Evolutionary conservation across 192 early-diverging fungal species (phyloP).

Genomic region (Backusella psychrophila): DNA sequence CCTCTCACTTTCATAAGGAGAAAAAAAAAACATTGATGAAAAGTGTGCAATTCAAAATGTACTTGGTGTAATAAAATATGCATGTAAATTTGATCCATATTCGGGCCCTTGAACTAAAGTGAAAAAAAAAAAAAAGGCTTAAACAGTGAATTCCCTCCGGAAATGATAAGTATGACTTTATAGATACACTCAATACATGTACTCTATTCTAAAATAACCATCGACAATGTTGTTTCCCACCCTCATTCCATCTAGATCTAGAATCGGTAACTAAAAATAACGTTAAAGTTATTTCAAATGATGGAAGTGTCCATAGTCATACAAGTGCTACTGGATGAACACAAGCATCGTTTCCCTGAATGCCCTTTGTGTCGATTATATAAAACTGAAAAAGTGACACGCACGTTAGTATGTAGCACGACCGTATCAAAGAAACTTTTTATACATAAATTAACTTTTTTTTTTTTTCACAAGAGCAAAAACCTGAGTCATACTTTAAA

Average conservation of each 20-base stretch:
- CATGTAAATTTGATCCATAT: not conserved
- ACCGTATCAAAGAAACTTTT: not conserved
- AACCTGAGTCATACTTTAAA: not conserved
- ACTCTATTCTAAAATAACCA: not conserved
- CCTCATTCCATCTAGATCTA: not conserved
- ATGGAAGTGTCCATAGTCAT: not conserved
- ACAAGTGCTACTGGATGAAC: not conserved
- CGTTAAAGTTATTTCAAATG: not conserved
- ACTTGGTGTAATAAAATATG: not conserved
- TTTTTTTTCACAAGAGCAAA: not conserved
- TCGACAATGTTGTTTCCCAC: not conserved
- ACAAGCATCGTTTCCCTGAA: not conserved
- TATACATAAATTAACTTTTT: not conserved
- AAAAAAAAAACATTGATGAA: too few species aligned
- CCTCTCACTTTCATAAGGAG: not conserved
- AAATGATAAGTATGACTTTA: not conserved
- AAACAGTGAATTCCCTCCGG: not conserved
- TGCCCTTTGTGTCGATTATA: not conserved
- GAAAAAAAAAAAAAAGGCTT: too few species aligned
- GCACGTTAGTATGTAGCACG: not conserved
- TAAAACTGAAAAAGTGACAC: not conserved
- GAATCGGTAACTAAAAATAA: not conserved
- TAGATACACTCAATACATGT: not conserved
- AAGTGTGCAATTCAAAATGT: too few species aligned
- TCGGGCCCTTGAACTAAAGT: not conserved